A percentile compares a stretch with the other conserved stretches of the same genome.
Evolutionary conservation across 148 eudicot species (phyloP).

Genomic region (Suaeda aralocaspica): DNA sequence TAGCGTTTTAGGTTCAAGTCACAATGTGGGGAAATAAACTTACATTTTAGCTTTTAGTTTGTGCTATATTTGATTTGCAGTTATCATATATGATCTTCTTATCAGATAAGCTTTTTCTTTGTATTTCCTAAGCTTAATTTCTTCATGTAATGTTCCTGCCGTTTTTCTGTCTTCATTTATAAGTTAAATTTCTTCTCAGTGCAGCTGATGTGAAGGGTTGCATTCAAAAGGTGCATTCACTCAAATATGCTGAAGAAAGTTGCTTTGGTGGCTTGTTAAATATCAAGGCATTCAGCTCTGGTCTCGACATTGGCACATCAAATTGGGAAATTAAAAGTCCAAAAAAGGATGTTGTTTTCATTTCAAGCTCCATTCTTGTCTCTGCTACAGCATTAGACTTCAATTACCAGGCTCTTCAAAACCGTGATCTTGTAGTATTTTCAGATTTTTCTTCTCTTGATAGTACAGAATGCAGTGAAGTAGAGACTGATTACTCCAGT

Average conservation of each 20-base stretch:
- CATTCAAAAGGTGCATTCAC: conserved; percentile 55
- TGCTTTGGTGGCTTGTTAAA: conserved; percentile 72
- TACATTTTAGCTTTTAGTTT: conserved; percentile 1
- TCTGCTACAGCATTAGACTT: conserved; percentile 60
- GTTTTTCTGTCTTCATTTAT: conserved; percentile 13
- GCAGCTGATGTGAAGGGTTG: conserved; percentile 76
- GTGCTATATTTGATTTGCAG: neutral
- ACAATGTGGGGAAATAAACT: neutral
- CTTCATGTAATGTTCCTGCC: neutral
- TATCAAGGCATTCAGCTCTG: conserved; percentile 74
- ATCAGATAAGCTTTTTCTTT: neutral
- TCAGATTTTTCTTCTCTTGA: conserved; percentile 54
- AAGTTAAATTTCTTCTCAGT: conserved; percentile 45
- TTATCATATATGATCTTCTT: neutral
- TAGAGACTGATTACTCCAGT: conserved; percentile 29
- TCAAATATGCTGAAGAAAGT: conserved; percentile 77
- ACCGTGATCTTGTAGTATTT: conserved; percentile 51
- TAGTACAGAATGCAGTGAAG: conserved; percentile 28
- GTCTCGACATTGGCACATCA: conserved; percentile 82
- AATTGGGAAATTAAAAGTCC: conserved; percentile 77
- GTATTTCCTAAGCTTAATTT: neutral
- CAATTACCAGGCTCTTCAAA: conserved; percentile 62
- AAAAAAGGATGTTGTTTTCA: conserved; percentile 40
- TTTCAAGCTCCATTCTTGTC: conserved; percentile 52
- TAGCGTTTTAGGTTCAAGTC: neutral